Evolutionary conservation across 169 alveolate species (phyloP), one percentile per base, ranked within the genome.

Genomic region (Eimeria acervulina): DNA sequence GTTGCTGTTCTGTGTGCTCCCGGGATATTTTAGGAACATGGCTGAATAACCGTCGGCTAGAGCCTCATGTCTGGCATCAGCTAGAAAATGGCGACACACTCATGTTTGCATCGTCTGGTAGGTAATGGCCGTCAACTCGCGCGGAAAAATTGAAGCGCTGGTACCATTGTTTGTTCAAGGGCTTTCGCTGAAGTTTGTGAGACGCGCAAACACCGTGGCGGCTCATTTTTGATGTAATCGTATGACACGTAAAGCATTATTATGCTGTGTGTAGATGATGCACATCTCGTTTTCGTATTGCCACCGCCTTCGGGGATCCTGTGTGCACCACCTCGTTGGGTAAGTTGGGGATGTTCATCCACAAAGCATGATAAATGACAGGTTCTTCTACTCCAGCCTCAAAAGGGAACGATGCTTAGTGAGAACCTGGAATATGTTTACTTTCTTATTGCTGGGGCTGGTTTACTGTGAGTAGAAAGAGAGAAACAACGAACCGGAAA

Each of bases 41-140:
- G 94, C 84, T 87, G 6, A 87, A 87, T 74, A 63, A 63, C 55
- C 94, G 94, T 76, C 80, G 94, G 94, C 94, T 87, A 38, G 66
- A 59, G 66, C 94, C 94, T 12, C 94, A 87, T 26, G 81, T 87
- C 21, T 87, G 94, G 94, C 51, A 59, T 17, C 83, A 36, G 28
- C 55, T 87, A 74, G 81, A 87, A 63, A 59, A 63, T 59, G 94
- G 94, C 36, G 94, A 87, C 44, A 42, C 81, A 21, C 59, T 87
- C 1, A 61, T 59, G 59, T 87, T 87, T 63, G 52, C 94, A 17
- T 87, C 83, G 26, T 61, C 94, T 2, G 94, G 94, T 87, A 63
- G 40, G 88, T 40, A 7, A 36, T 4, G 83, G 83, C 28, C 15
- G 28, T 72, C 4, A 17, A 72, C 83, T 4, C 47, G 33, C 19